A percentile compares a stretch with the other conserved stretches of the same genome.
Evolutionary conservation across 2,329 filamentous ascomycete genomes (phyloP).

Genomic region (Fusarium udum): DNA sequence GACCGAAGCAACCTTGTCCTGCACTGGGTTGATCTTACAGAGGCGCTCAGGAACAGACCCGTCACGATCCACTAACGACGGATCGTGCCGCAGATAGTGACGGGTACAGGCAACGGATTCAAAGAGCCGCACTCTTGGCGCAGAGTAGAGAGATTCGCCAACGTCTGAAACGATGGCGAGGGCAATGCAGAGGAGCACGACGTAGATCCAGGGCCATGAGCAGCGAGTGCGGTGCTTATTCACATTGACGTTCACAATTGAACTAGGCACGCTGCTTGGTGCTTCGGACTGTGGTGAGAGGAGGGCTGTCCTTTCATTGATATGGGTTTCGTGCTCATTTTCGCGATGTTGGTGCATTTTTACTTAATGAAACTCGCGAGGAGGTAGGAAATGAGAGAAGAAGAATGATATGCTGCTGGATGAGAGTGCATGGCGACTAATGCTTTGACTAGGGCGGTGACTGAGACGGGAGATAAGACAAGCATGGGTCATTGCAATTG

Average conservation of each 20-base stretch:
- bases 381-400: background rate
- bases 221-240: background rate
- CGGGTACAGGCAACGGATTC: conserved; percentile 4
- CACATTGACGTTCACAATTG: background rate
- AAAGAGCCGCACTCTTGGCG: conserved; percentile 6
- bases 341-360: background rate
- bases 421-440: background rate
- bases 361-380: background rate
- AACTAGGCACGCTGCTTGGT: background rate
- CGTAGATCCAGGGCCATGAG: conserved; percentile 1
- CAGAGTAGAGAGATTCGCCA: background rate
- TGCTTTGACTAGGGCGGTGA: background rate
- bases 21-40: background rate
- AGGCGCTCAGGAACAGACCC: background rate
- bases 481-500: background rate
- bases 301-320: background rate
- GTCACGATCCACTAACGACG: conserved; percentile 1
- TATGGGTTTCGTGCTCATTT: background rate
- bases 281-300: background rate
- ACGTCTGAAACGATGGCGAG: background rate
- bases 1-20: conserved; percentile 1
- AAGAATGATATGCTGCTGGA: background rate
- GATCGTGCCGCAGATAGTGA: conserved; percentile 3
- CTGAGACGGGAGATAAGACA: conserved; percentile 1
- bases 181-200: background rate